Conservation (phyloP, 1,284 basidiomycete genomes). For the Microbotryomycetes sp. region DNA sequence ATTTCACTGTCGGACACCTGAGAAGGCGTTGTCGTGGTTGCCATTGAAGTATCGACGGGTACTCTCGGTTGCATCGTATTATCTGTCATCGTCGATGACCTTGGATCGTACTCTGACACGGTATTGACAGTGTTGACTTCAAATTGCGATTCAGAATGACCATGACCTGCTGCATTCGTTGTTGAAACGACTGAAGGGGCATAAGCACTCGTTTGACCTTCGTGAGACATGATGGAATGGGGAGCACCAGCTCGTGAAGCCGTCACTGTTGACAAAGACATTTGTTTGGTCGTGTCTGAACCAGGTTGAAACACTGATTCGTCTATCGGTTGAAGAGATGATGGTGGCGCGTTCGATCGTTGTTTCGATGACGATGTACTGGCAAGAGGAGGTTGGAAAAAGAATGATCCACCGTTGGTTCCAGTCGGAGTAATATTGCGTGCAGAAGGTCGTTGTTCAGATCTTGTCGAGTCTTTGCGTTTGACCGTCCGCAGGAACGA, state of each 20-base stretch:
- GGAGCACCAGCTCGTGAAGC: slow-evolving; percentile 3
- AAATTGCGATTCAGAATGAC: slow-evolving; percentile 7
- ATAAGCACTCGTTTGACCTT: background rate
- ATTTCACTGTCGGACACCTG: no score
- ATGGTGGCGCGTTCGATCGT: slow-evolving; percentile 2
- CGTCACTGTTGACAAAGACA: slow-evolving; percentile 26
- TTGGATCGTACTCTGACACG: background rate
- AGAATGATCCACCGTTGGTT: background rate
- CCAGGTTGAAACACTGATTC: slow-evolving; percentile 20
- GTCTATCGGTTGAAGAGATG: slow-evolving; percentile 18
- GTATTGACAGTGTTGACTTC: background rate
- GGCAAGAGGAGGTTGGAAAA: background rate
- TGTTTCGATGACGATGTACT: background rate
- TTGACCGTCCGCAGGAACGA: slow-evolving; percentile 32
- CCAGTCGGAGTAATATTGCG: background rate
- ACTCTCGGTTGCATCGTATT: no score
- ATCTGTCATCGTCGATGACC: background rate
- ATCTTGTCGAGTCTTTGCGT: background rate
- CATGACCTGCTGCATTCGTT: slow-evolving; percentile 16
- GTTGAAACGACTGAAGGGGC: slow-evolving; percentile 24
- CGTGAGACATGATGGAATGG: background rate
- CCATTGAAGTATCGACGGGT: background rate
- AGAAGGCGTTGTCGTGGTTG: background rate
- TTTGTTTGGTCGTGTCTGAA: slow-evolving; percentile 8
- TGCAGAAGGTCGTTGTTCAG: background rate